A percentile compares a stretch with the other conserved stretches of the same genome.
These are phyloP conservation scores for Hypoxylon sp. DNA, from an alignment of 2,329 filamentous ascomycete genomes.

Conservation along the genomic window DNA sequence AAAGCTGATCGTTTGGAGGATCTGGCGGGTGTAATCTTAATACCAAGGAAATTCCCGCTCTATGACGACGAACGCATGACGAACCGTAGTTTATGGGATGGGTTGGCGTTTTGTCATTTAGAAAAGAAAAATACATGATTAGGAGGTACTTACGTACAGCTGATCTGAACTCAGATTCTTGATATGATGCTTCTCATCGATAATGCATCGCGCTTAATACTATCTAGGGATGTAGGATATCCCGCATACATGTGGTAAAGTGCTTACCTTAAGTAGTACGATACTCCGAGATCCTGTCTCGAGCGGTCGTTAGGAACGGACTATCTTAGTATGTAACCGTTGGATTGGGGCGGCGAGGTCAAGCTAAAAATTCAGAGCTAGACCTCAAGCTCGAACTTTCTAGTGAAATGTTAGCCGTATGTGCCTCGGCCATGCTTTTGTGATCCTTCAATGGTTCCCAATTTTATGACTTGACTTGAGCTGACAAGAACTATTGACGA, in stretches of 20 bases:
- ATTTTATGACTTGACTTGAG: slow-evolving; percentile 15
- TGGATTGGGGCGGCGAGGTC: slow-evolving; percentile 7
- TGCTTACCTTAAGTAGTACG: slow-evolving; percentile 17
- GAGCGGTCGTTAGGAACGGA: background rate
- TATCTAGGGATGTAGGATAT: no score
- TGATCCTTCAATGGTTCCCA: slow-evolving; percentile 21
- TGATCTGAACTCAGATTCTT: background rate
- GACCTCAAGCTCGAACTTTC: background rate
- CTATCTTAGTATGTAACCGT: slow-evolving; percentile 4
- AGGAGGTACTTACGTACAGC: background rate
- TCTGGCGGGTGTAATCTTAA: background rate
- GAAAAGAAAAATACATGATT: slow-evolving; percentile 7
- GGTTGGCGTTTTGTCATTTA: background rate
- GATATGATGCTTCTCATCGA: slow-evolving; percentile 13
- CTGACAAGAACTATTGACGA: slow-evolving; percentile 6
- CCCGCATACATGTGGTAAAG: slow-evolving; percentile 24
- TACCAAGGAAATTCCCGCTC: background rate
- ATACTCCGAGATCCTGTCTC: slow-evolving; percentile 19
- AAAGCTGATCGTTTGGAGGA: slow-evolving; percentile 22
- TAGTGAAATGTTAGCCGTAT: slow-evolving; percentile 2
- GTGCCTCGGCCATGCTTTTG: slow-evolving; percentile 5
- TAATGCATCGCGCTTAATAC: slow-evolving; percentile 8
- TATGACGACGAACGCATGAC: slow-evolving; percentile 8
- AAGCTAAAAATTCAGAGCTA: background rate
- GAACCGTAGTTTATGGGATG: background rate